These are phyloP conservation scores for Chondrus crispus DNA, from an alignment of 23 red algal genomes.

Conservation along the genomic window DNA sequence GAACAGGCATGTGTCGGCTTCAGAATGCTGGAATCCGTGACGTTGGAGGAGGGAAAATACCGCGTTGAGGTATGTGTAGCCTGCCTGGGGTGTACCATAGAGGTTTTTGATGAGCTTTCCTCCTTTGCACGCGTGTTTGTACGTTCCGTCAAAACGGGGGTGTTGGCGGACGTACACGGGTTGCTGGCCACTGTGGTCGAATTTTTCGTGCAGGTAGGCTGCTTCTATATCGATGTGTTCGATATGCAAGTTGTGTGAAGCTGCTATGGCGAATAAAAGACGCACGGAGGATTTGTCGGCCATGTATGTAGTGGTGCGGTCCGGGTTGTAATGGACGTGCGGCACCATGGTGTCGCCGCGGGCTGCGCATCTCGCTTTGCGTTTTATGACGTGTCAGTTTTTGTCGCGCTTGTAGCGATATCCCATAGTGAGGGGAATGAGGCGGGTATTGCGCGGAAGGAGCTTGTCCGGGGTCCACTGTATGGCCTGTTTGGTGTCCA, in stretches of 20 bases:
- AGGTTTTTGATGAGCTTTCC: too few species aligned
- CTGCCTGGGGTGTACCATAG: too few species aligned
- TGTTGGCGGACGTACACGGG: too few species aligned
- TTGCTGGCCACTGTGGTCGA: too few species aligned
- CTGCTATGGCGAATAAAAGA: background rate
- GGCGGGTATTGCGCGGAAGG: background rate
- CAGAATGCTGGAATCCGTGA: too few species aligned
- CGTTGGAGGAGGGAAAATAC: too few species aligned
- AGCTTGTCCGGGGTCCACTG: background rate
- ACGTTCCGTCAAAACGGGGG: too few species aligned
- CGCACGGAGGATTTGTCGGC: background rate
- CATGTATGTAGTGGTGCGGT: background rate
- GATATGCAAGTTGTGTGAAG: background rate
- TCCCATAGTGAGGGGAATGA: background rate
- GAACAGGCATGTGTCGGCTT: too few species aligned
- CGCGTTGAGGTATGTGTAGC: too few species aligned
- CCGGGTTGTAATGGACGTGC: background rate
- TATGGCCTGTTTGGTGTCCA: background rate
- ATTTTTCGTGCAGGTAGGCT: slow-evolving; percentile 16
- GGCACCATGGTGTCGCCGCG: background rate
- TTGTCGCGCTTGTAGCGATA: background rate
- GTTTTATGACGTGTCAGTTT: background rate
- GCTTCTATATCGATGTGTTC: slow-evolving; percentile 25
- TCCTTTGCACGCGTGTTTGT: too few species aligned
- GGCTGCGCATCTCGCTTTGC: background rate